Evolutionary conservation across 208 protist species (phyloP), one percentile per base, ranked within the genome.

Genomic region (Lotmaria passim): DNA sequence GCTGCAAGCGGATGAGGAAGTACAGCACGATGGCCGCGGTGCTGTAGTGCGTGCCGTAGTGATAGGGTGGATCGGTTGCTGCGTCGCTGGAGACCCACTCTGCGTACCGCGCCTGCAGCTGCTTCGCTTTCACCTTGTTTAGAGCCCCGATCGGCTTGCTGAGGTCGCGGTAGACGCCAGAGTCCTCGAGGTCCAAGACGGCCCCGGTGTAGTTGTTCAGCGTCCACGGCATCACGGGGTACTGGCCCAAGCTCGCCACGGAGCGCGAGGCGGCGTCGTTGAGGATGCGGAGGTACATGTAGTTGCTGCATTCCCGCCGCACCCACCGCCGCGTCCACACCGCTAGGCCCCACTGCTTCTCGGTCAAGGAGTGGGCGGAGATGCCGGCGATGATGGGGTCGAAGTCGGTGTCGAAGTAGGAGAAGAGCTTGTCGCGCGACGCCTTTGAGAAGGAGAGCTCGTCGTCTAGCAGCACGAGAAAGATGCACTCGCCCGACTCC

Each of bases 41-140:
- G 48, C 92, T 98, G 78, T 99, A 99, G 81, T 99, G 98, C 17
- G 98, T 98, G 44, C 98, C 98, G 78, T 99, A 98, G 69, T 99
- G 94, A 73, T 98, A 99, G 12, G 96, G 87, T 3, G 74, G 75
- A n/a, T 88, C 83, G 7, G 62, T 71, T 15, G 51, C 55, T 11
- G 26, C 48, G n/a, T 70, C 72, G 31, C 75, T 75, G 48, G 87
- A 72, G 21, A 85, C 75, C 91, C 89, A 98, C 38, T 91, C 72
- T 8, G 84, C 67, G 66, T 93, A 98, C 11, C 96, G 84, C 48
- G 68, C 50, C 15, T 75, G 56, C 46, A 98, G 84, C 63, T 94
- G 78, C 43, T 71, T 61, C 8, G 85, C 81, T 26, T 93, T 81
- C n/a, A 43, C 43, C n/a, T 75, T 58, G 51, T 95, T 82, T 7